Evolutionary conservation across 768 basidiomycete species (phyloP).

Genomic region (Mycena pura): DNA sequence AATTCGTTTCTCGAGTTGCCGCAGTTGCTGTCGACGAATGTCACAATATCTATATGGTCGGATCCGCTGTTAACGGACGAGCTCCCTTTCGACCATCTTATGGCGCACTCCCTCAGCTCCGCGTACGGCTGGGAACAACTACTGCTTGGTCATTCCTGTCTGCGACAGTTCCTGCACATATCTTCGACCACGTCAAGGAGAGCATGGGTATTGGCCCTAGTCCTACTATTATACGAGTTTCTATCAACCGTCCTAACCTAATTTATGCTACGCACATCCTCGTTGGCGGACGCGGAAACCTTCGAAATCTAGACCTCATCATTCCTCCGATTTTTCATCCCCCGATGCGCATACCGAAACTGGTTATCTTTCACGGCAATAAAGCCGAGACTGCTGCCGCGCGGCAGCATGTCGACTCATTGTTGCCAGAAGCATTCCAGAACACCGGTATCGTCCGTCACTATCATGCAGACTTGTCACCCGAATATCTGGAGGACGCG

Average conservation of each 20-base stretch:
- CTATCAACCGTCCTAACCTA: not conserved
- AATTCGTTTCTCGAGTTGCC: not conserved
- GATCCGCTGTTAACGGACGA: not conserved
- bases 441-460: constrained; percentile 28
- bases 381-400: constrained; percentile 11
- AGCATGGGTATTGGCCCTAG: not conserved
- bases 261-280: constrained; percentile 5
- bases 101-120: not conserved
- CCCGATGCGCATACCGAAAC: constrained; percentile 16
- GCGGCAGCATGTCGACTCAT: constrained; percentile 11
- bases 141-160: not conserved
- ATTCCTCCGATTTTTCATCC: constrained; percentile 26
- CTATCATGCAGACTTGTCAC: constrained; percentile 37
- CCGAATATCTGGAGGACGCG: constrained; percentile 29
- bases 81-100: not conserved
- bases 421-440: constrained; percentile 12
- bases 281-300: not conserved
- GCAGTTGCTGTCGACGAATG: not conserved
- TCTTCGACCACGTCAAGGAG: not conserved
- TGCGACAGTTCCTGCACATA: not conserved
- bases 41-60: not conserved
- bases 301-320: constrained; percentile 3
- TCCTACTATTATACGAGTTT: not conserved
- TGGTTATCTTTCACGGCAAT: constrained; percentile 26
- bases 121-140: not conserved